Conservation (phyloP, 805 yeast genomes). For the Pichia phayaonensis region DNA sequence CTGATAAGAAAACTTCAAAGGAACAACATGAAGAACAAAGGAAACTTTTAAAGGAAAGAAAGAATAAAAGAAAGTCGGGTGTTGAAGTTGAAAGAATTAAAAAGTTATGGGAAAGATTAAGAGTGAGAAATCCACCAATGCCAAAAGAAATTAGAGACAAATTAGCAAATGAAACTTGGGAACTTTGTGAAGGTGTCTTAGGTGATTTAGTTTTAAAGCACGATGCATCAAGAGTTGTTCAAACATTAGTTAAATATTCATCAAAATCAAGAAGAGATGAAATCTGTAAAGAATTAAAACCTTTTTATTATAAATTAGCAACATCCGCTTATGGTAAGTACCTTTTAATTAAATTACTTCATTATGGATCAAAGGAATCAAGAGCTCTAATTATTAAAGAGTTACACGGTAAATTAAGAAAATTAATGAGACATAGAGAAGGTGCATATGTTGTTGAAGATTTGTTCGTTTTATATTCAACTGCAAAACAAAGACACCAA, state of each 20-base stretch:
- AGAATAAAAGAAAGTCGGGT: constrained; percentile 83
- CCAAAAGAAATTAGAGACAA: constrained; percentile 71
- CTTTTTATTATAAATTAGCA: constrained; percentile 72
- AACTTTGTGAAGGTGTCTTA: constrained; percentile 63
- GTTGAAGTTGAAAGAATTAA: constrained; percentile 77
- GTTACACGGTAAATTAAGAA: constrained; percentile 84
- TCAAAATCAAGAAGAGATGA: constrained; percentile 69
- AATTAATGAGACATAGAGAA: constrained; percentile 92
- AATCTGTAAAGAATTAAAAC: constrained; percentile 62
- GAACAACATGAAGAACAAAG: constrained; percentile 82
- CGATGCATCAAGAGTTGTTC: constrained; percentile 94
- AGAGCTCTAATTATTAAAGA: constrained; percentile 72
- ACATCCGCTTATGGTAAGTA: constrained; percentile 93
- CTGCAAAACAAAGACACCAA: constrained; percentile 76
- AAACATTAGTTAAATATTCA: constrained; percentile 83
- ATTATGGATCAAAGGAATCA: constrained; percentile 82
- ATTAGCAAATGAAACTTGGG: constrained; percentile 80
- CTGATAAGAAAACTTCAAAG: constrained; percentile 41
- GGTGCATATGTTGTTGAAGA: constrained; percentile 98
- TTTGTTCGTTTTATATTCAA: constrained; percentile 75
- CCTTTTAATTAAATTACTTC: constrained; percentile 76
- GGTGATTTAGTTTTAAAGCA: constrained; percentile 87
- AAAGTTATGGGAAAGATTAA: constrained; percentile 80
- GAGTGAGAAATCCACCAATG: constrained; percentile 77
- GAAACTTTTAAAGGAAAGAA: constrained; percentile 70